These are phyloP conservation scores for Casuarina equisetifolia DNA, from an alignment of 306 rosid species.

Conservation along the genomic window DNA sequence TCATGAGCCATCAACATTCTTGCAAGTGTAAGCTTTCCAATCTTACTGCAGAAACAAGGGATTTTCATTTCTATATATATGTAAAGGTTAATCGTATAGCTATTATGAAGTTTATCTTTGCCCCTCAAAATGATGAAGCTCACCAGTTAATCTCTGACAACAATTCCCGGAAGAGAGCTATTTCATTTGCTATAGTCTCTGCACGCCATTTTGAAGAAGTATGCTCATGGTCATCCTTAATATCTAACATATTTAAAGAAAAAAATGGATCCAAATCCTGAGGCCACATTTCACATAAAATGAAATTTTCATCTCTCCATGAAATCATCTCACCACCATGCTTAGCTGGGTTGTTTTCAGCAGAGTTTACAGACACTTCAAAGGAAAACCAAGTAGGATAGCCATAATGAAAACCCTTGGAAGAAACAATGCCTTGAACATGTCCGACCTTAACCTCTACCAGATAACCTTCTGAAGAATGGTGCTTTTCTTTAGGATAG, in stretches of 20 bases:
- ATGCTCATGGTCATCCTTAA: slow-evolving; percentile 37
- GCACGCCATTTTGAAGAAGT: slow-evolving; percentile 50
- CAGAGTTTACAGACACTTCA: slow-evolving; percentile 42
- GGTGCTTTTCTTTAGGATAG: slow-evolving; percentile 44
- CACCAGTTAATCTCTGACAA: slow-evolving; percentile 69
- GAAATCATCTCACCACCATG: slow-evolving; percentile 36
- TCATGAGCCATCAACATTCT: slow-evolving; percentile 79
- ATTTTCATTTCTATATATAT: background rate
- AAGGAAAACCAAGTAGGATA: slow-evolving; percentile 52
- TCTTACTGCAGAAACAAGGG: slow-evolving; percentile 56
- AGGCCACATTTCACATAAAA: slow-evolving; percentile 30
- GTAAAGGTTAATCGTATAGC: background rate
- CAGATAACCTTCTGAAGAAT: slow-evolving; percentile 36
- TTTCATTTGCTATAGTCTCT: slow-evolving; percentile 64
- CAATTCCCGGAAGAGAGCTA: slow-evolving; percentile 57
- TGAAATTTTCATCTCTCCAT: slow-evolving; percentile 64
- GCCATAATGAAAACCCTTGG: slow-evolving; percentile 49
- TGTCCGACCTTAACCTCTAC: slow-evolving; percentile 61
- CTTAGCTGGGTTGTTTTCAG: slow-evolving; percentile 32
- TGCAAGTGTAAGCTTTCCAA: slow-evolving; percentile 88
- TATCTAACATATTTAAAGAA: slow-evolving; percentile 35
- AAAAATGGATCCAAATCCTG: slow-evolving; percentile 40
- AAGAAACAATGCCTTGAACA: slow-evolving; percentile 63
- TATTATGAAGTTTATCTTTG: slow-evolving; percentile 20
- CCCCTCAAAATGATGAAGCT: slow-evolving; percentile 20